phyloP scores from a whole-genome alignment of 169 alveolate species.

The Plasmodium coatneyi region DNA sequence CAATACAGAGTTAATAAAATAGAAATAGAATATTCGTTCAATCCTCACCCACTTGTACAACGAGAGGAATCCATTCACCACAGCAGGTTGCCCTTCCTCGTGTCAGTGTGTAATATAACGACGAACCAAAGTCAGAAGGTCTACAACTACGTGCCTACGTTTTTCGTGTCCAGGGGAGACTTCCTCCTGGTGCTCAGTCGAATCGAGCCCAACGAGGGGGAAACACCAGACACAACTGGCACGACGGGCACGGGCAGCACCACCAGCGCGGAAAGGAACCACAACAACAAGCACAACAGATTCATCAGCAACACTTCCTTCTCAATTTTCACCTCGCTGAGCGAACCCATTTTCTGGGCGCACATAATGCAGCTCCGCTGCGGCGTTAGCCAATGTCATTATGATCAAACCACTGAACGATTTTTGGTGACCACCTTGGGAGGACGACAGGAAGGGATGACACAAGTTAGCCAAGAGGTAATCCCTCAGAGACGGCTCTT shows the following conservation, averaged over 20 bases:
- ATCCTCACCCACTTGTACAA: not conserved
- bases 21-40: slow-evolving; percentile 34
- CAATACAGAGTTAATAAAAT: slow-evolving; percentile 63
- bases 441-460: not conserved
- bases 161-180: slow-evolving; percentile 9
- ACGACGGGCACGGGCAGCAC: not conserved
- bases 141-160: slow-evolving; percentile 48
- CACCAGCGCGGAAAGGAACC: not conserved
- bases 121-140: slow-evolving; percentile 43
- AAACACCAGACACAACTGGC: not conserved
- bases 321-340: slow-evolving; percentile 22
- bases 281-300: not conserved
- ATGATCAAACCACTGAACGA: not conserved
- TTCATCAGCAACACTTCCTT: slow-evolving; percentile 9
- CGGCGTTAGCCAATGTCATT: not conserved
- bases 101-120: slow-evolving; percentile 17
- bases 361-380: slow-evolving; percentile 6
- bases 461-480: not conserved
- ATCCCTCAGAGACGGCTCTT: not conserved
- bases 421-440: not conserved
- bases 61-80: slow-evolving; percentile 4
- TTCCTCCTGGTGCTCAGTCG: slow-evolving; percentile 18
- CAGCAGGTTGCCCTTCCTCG: slow-evolving; percentile 23
- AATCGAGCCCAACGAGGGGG: not conserved
- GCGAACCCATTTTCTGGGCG: slow-evolving; percentile 16